phyloP scores from a whole-genome alignment of 352 stramenopile genomes.

The Globisporangium solare region DNA sequence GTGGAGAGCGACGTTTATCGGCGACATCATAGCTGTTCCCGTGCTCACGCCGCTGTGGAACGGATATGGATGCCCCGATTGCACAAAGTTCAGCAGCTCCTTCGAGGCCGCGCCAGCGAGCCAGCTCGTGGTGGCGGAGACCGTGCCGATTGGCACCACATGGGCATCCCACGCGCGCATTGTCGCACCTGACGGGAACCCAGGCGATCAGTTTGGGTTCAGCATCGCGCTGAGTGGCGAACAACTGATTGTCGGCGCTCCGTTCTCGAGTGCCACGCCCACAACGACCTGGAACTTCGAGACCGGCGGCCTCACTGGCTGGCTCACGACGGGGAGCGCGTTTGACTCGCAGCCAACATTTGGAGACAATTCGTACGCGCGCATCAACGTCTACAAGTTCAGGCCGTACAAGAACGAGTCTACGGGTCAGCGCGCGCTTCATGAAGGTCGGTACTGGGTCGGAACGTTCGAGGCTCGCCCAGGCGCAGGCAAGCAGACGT shows the following conservation, averaged over 20 bases:
- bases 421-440: slow-evolving; percentile 34
- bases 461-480: slow-evolving; percentile 91
- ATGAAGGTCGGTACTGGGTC: slow-evolving; percentile 92
- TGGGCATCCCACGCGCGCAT: slow-evolving; percentile 67
- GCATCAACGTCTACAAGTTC: slow-evolving; percentile 69
- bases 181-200: slow-evolving; percentile 60
- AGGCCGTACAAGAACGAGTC: slow-evolving; percentile 24
- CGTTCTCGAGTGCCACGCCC: slow-evolving; percentile 56
- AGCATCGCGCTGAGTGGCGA: slow-evolving; percentile 75
- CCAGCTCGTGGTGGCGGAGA: slow-evolving; percentile 53
- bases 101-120: slow-evolving; percentile 47
- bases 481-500: slow-evolving; percentile 57
- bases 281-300: slow-evolving; percentile 97
- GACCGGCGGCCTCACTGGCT: slow-evolving; percentile 93
- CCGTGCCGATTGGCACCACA: slow-evolving; percentile 34
- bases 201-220: slow-evolving; percentile 69
- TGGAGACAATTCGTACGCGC: slow-evolving; percentile 91
- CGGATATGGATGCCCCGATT: slow-evolving; percentile 57
- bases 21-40: slow-evolving; percentile 60
- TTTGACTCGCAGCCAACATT: slow-evolving; percentile 94
- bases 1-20: slow-evolving; percentile 80
- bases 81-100: slow-evolving; percentile 64
- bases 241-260: slow-evolving; percentile 70
- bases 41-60: slow-evolving; percentile 61
- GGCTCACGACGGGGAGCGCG: slow-evolving; percentile 89